Percentiles rank a stretch among this genome's conserved stretches.
Evolutionary conservation across 345 rosid species (phyloP).

Genomic region (Lepidium didymum): DNA sequence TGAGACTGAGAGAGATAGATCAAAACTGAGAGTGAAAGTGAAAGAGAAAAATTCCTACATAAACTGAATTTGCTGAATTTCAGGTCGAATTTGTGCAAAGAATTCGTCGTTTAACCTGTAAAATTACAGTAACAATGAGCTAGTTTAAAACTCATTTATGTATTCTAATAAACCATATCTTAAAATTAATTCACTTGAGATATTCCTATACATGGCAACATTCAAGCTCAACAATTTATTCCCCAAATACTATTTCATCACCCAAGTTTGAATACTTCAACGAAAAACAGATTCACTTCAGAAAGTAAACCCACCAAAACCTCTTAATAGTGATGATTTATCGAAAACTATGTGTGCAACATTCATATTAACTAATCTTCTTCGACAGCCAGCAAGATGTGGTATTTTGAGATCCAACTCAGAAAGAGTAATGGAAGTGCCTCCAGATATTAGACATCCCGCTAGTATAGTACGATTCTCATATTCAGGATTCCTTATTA

Average conservation of each 20-base stretch:
- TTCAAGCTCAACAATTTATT: neutral
- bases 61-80: conserved; percentile 84
- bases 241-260: neutral
- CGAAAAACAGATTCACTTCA: neutral
- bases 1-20: too few relatives aligned
- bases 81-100: conserved; percentile 58
- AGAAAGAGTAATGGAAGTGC: too few relatives aligned
- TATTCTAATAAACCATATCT: neutral
- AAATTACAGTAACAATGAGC: neutral
- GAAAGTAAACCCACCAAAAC: neutral
- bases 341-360: conserved; percentile 4
- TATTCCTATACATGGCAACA: neutral
- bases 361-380: conserved; percentile 37
- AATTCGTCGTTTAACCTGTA: conserved; percentile 63
- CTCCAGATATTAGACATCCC: too few relatives aligned
- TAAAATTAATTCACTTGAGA: neutral
- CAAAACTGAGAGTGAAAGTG: too few relatives aligned
- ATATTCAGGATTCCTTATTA: too few relatives aligned
- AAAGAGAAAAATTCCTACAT: too few relatives aligned
- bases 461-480: too few relatives aligned
- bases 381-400: conserved; percentile 25
- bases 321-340: neutral
- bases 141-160: neutral
- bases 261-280: neutral
- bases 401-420: too few relatives aligned